Evolutionary conservation across 345 rosid genomes (phyloP).

Genomic region (Cardamine occulta): DNA sequence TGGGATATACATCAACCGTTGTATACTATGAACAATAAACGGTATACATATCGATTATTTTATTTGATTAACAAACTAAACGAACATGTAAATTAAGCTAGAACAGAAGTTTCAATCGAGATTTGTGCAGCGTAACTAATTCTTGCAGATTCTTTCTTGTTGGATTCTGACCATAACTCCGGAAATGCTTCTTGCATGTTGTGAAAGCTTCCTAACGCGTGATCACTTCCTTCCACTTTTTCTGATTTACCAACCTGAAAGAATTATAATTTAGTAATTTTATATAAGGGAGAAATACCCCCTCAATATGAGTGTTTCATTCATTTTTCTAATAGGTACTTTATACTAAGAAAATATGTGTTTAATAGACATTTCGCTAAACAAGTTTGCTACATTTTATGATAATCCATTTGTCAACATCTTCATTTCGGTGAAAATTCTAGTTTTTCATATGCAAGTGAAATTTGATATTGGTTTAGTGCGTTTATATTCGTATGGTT

Average conservation of each 20-base stretch:
- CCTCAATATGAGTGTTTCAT: background rate
- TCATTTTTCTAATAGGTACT: too few species aligned
- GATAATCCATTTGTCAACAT: background rate
- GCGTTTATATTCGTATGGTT: too few species aligned
- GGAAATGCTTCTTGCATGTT: slow-evolving; percentile 79
- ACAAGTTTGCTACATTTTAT: background rate
- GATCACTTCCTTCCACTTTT: slow-evolving; percentile 67
- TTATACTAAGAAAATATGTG: background rate
- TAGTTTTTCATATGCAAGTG: too few species aligned
- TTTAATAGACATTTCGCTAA: background rate
- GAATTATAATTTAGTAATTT: background rate
- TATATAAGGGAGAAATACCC: background rate
- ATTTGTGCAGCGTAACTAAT: slow-evolving; percentile 46
- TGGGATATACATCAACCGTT: background rate
- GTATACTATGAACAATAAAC: background rate
- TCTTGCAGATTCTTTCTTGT: slow-evolving; percentile 46
- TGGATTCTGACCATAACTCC: slow-evolving; percentile 65
- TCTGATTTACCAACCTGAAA: slow-evolving; percentile 78
- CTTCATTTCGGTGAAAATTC: background rate
- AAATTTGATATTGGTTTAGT: background rate
- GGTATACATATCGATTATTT: background rate
- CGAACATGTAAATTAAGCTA: slow-evolving; percentile 43
- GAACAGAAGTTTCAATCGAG: slow-evolving; percentile 56
- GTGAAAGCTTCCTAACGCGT: slow-evolving; percentile 82
- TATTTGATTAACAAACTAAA: background rate